These are phyloP conservation scores for Yamadazyma atmosphaerica DNA, from an alignment of 1,139 yeast species.

Conservation along the genomic window DNA sequence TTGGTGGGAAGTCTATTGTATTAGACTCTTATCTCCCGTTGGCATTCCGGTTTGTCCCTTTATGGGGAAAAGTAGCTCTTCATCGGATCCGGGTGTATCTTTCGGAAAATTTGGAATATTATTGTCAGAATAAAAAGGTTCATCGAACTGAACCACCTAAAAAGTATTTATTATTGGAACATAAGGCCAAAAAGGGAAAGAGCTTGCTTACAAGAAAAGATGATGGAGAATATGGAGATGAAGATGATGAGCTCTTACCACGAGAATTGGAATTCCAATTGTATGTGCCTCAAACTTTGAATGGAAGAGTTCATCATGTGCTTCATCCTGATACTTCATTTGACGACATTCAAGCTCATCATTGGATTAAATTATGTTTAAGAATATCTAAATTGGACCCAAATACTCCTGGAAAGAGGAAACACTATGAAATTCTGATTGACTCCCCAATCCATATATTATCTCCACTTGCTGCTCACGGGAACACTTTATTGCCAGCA, in stretches of 20 bases:
- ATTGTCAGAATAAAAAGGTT: constrained; percentile 79
- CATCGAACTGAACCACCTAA: constrained; percentile 89
- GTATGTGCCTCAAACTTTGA: constrained; percentile 66
- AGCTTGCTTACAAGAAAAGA: constrained; percentile 33
- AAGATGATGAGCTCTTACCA: constrained; percentile 38
- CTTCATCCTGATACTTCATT: constrained; percentile 84
- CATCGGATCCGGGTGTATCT: constrained; percentile 84
- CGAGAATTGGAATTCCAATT: constrained; percentile 83
- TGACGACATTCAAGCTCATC: constrained; percentile 78
- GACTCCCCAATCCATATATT: constrained; percentile 87
- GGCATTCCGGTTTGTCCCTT: constrained; percentile 78
- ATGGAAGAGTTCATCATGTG: constrained; percentile 39
- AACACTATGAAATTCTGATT: constrained; percentile 88
- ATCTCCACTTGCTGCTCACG: constrained; percentile 66
- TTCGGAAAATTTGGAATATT: constrained; percentile 89
- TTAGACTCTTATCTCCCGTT: constrained; percentile 82
- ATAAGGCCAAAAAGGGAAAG: constrained; percentile 60
- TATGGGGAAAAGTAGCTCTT: constrained; percentile 77
- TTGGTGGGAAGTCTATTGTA: constrained; percentile 85
- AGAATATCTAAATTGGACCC: constrained; percentile 68
- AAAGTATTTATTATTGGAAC: constrained; percentile 78
- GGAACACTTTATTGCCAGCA: constrained; percentile 66
- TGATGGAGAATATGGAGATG: constrained; percentile 35
- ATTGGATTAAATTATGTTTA: constrained; percentile 88
- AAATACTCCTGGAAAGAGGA: constrained; percentile 58